phyloP scores from a whole-genome alignment of 768 basidiomycete genomes.

The Phanerochaete carnosa region DNA sequence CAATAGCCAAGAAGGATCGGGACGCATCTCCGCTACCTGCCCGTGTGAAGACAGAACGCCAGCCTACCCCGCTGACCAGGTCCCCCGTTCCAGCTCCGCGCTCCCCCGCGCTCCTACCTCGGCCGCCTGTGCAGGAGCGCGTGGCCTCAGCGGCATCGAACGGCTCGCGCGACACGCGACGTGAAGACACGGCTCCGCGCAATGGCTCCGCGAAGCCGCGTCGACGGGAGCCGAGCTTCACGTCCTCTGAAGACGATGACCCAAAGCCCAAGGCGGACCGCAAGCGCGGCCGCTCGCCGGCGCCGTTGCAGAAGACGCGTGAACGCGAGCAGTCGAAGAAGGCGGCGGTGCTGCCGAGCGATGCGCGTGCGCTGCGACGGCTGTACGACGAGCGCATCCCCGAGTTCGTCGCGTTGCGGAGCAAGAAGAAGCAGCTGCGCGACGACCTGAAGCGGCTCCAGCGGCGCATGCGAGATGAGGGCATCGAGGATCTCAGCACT shows the following conservation, averaged over 20 bases:
- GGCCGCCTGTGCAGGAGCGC: constrained; percentile 6
- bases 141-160: constrained; percentile 1
- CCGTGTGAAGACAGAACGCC: background rate
- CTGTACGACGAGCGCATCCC: background rate
- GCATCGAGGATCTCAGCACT: background rate
- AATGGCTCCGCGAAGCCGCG: constrained; percentile 12
- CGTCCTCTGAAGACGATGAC: constrained; percentile 66
- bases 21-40: constrained; percentile 24
- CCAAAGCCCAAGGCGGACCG: constrained; percentile 32
- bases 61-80: background rate
- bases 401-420: background rate
- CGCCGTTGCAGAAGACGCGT: background rate
- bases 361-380: constrained; percentile 1
- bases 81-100: constrained; percentile 19
- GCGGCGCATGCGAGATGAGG: background rate
- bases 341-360: constrained; percentile 11
- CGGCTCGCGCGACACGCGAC: background rate
- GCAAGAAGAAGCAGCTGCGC: background rate
- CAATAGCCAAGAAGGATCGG: constrained; percentile 33
- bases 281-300: constrained; percentile 13
- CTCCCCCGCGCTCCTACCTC: constrained; percentile 10
- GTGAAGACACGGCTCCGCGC: constrained; percentile 4
- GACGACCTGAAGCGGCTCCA: background rate
- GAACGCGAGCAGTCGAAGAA: constrained; percentile 8
- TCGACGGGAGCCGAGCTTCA: constrained; percentile 61